phyloP scores from a whole-genome alignment of 805 yeast species.

The Gaillardinia entomophila region DNA sequence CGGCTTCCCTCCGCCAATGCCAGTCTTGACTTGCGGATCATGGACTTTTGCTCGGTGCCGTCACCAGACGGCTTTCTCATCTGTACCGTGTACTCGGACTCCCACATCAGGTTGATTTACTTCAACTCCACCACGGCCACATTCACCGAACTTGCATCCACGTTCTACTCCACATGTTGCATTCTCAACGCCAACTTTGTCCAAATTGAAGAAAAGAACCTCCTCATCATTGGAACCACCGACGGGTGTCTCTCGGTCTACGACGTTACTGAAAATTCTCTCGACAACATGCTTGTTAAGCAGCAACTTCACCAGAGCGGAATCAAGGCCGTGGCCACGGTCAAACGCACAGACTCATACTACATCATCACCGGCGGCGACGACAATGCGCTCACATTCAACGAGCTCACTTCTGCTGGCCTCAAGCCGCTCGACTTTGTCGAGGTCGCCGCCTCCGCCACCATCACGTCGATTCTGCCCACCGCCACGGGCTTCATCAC shows the following conservation, averaged over 20 bases:
- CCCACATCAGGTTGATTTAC: conserved; percentile 62
- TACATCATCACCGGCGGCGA: conserved; percentile 80
- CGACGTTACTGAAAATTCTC: conserved; percentile 33
- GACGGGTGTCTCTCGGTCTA: conserved; percentile 75
- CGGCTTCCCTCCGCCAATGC: conserved; percentile 49
- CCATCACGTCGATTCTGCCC: conserved; percentile 62
- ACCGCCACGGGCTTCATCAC: conserved; percentile 39
- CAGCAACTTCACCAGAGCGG: conserved; percentile 80
- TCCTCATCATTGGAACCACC: conserved; percentile 61
- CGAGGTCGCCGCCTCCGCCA: conserved; percentile 73
- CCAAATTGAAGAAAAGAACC: conserved; percentile 15
- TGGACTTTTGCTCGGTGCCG: conserved; percentile 61
- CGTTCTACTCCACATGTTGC: conserved; percentile 70
- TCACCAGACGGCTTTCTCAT: conserved; percentile 48
- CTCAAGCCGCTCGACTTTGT: too few relatives aligned
- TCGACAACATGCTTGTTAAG: conserved; percentile 27
- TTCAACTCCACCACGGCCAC: conserved; percentile 30
- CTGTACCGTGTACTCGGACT: conserved; percentile 79
- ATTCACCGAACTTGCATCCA: conserved; percentile 42
- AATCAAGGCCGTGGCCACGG: conserved; percentile 52
- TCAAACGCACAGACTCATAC: conserved; percentile 11
- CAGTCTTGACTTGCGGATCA: conserved; percentile 80
- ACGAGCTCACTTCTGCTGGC: conserved; percentile 17
- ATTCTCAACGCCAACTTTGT: conserved; percentile 56
- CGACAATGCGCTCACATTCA: conserved; percentile 61